These are phyloP conservation scores for Brasilioporus rufonigricans DNA, from an alignment of 768 basidiomycete genomes.

Conservation along the genomic window DNA sequence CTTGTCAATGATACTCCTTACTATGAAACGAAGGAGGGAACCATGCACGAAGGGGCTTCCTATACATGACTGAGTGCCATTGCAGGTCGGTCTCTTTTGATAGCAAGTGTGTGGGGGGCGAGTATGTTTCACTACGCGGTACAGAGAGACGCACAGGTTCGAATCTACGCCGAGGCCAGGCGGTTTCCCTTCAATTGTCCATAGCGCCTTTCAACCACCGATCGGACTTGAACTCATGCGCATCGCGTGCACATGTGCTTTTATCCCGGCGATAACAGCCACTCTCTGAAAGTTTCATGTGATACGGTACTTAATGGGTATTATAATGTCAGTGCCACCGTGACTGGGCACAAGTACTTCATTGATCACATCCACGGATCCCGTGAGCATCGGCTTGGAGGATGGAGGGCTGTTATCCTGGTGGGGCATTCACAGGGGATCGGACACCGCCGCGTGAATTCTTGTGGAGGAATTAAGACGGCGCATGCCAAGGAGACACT, in stretches of 20 bases:
- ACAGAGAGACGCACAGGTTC: too few relatives aligned
- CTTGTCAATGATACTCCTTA: not conserved
- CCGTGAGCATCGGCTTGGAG: conserved; percentile 46
- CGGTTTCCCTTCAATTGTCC: too few relatives aligned
- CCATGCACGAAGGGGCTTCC: conserved; percentile 28
- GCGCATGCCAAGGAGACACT: not conserved
- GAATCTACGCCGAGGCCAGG: too few relatives aligned
- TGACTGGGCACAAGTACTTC: conserved; percentile 49
- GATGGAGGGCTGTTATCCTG: conserved; percentile 58
- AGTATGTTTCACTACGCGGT: too few relatives aligned
- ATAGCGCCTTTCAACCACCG: too few relatives aligned
- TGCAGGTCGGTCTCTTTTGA: too few relatives aligned
- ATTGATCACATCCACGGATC: conserved; percentile 41
- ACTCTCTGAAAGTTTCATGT: too few relatives aligned
- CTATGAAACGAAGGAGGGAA: too few relatives aligned
- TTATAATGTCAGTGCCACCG: conserved; percentile 46
- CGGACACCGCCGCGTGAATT: conserved; percentile 46
- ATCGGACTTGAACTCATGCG: too few relatives aligned
- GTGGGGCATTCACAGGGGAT: conserved; percentile 46
- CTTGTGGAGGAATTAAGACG: conserved; percentile 27
- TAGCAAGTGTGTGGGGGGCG: too few relatives aligned
- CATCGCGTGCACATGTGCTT: too few relatives aligned
- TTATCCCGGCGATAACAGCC: conserved; percentile 51
- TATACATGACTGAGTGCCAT: conserved; percentile 16
- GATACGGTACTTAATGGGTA: too few relatives aligned